phyloP scores from a whole-genome alignment of 2,329 filamentous ascomycete species.

The Trichoderma breve region DNA sequence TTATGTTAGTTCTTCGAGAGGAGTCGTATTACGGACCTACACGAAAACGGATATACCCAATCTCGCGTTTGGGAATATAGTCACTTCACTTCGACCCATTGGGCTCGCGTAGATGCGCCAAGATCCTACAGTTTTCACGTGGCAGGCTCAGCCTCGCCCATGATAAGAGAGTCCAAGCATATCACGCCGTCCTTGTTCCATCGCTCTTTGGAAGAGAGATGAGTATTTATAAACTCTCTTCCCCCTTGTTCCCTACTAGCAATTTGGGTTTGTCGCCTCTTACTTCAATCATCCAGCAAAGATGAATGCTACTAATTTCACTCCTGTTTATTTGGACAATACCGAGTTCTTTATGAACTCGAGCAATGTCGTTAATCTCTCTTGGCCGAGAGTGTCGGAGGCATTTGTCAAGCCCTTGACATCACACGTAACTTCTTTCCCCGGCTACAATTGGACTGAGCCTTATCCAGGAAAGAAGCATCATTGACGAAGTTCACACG shows the following conservation, averaged over 20 bases:
- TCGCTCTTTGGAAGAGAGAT: background rate
- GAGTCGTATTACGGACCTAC: background rate
- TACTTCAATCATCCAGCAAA: background rate
- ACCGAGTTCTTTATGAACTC: background rate
- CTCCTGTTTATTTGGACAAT: background rate
- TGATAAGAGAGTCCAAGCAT: background rate
- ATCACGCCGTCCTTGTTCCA: background rate
- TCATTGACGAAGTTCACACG: background rate
- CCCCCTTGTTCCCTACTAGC: background rate
- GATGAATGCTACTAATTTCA: background rate
- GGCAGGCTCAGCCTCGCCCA: background rate
- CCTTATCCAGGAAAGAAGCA: background rate
- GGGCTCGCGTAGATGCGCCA: background rate
- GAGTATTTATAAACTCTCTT: background rate
- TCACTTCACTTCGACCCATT: background rate
- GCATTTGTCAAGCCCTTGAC: background rate
- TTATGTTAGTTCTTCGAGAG: background rate
- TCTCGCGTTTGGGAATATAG: background rate
- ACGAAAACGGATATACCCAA: background rate
- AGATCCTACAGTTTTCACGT: background rate
- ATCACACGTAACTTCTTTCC: background rate
- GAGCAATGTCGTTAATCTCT: background rate
- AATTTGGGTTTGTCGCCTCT: background rate
- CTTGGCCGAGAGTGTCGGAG: background rate
- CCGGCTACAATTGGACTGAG: background rate